Conservation (phyloP, 345 rosid genomes). For the Heritiera fomes region DNA sequence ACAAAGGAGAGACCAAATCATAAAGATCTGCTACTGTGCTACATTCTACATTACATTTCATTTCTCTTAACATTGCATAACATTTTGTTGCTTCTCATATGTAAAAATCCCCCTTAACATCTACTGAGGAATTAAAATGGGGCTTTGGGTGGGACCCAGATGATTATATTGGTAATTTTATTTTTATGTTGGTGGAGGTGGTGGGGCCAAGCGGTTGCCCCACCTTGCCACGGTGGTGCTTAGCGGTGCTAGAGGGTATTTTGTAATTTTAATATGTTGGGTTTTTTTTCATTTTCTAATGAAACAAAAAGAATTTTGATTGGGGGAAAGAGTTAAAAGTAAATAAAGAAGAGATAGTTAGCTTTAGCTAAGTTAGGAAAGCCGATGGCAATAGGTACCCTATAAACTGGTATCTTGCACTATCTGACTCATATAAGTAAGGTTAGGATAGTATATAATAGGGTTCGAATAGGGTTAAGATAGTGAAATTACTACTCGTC, state of each 20-base stretch:
- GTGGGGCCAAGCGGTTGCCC: conserved; percentile 21
- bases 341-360: too few species aligned
- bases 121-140: neutral
- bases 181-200: neutral
- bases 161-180: too few species aligned
- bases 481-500: too few species aligned
- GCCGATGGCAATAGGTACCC: neutral
- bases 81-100: neutral
- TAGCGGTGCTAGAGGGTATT: conserved; percentile 17
- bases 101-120: neutral
- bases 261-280: conserved; percentile 5
- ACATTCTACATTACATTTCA: conserved; percentile 1
- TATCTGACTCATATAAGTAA: too few species aligned
- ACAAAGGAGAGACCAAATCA: conserved; percentile 4
- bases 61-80: neutral
- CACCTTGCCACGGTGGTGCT: conserved; percentile 22
- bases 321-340: too few species aligned
- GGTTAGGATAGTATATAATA: too few species aligned
- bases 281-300: too few species aligned
- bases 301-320: too few species aligned
- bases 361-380: too few species aligned
- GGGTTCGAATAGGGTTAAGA: too few species aligned
- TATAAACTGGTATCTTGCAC: too few species aligned
- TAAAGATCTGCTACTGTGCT: neutral
- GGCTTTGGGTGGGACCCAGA: conserved; percentile 17